Base-by-base conservation (phyloP, 257 asterid species). In the Leptodermis oblonga region DNA sequence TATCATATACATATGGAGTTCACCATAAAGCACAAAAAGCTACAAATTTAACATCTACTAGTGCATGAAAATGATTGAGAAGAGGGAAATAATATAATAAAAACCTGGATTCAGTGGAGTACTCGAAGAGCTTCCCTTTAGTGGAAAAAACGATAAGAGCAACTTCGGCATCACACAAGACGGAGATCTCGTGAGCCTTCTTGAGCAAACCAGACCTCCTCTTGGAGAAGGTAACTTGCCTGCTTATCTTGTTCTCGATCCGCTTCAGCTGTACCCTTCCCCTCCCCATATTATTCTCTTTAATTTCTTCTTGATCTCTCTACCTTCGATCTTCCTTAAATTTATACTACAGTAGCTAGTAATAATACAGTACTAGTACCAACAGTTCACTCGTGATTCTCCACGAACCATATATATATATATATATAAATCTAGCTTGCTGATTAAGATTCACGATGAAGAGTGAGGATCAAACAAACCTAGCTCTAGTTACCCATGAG, bases 151-250 rank as follows among this genome's bases (percentile, higher is more conserved):
- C 89, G 36, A 89, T 84, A 70, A 89, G 70, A 60, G 89, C 95
- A 68, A 89, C 90, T 0, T 89, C 84, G 64, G 95, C 95, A 80
- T 89, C 96, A 53, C 96, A 89, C 9, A 89, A 25, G 20, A 87
- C 86, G 0, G 96, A 89, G 88, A 89, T 89, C 88, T 89, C 96
- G 53, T 84, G 75, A n/a, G 96, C 96, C 68, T 89, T 89, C 69
- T 89, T 89, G 72, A 79, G 79, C 66, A 89, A 70, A 5, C 96
- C 96, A 17, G 83, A 77, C 62, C 95, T 73, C 66, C 96, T 78
- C 81, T 89, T 89, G 0, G 96, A 87, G 77, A 89, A 87, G 25
- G 96, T 89, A 8, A 87, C 96, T 65, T 87, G 96, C 62, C 95
- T 80, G 80, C 89, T 87, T 10, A 84, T 87, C 82, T 89, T 89